Evolutionary conservation across 768 basidiomycete species (phyloP), one percentile per base, ranked within the genome.

Genomic region (Phanerochaete carnosa): DNA sequence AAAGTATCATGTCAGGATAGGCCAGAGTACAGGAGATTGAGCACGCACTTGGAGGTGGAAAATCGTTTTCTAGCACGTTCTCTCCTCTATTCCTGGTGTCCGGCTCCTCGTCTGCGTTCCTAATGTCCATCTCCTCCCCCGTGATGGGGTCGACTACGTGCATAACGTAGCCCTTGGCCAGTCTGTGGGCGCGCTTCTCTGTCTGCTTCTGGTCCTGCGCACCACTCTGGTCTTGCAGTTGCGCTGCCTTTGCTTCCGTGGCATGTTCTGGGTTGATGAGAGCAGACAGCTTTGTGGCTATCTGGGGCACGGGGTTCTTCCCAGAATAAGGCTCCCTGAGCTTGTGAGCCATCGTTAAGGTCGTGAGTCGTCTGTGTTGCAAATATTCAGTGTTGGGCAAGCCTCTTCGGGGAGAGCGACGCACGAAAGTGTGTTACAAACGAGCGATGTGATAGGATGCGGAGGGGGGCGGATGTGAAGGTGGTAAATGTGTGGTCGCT

Each of bases 141-240:
- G 82, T 83, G 26, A 75, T 74, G 0, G 83, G 83, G 62, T 83
- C 82, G 55, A 73, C 70, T n/a, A 80, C 79, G 33, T 64, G 69
- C 70, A 73, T 68, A 30, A 52, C 64, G 53, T 66, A 62, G 25
- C 73, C 73, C 58, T 73, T 70, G 16, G 67, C 64, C 39, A 74
- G 68, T 59, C 64, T 55, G 23, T 59, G 49, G 3, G 69, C 68
- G 1, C 58, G 59, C 62, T 66, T 64, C 65, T 67, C 59, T 7
- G 66, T 72, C 59, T 68, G 59, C 37, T 69, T 63, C 60, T 71
- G 65, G 39, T 70, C 70, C 19, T 63, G 58, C 45, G 59, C 50
- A 3, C 57, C 64, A 33, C 63, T 65, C 55, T 68, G 51, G 57
- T 67, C 64, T 59, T 70, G 66, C 19, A 73, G 62, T 52, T 71